phyloP scores from a whole-genome alignment of 257 asterid genomes.

The Verbascum thapsus region DNA sequence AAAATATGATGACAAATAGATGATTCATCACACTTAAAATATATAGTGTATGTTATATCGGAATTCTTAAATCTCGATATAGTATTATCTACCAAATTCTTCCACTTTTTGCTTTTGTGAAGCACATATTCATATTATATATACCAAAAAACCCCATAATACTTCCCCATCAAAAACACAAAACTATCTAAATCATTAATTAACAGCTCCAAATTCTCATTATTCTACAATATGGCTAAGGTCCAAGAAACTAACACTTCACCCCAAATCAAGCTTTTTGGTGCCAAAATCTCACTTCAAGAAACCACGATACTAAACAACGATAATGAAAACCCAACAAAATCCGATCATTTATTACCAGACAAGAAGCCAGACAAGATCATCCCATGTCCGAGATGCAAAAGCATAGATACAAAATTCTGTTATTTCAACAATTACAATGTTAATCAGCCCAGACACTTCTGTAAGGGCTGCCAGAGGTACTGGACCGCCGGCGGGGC shows the following conservation, averaged over 20 bases:
- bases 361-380: conserved; percentile 77
- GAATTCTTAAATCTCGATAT: no score
- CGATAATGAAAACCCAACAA: conserved; percentile 23
- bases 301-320: conserved; percentile 29
- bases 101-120: conserved; percentile 33
- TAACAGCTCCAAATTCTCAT: background rate
- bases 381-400: conserved; percentile 84
- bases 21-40: no score
- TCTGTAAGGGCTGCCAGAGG: conserved; percentile 80
- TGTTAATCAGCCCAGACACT: conserved; percentile 88
- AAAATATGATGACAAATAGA: no score
- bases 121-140: conserved; percentile 35
- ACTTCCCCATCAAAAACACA: conserved; percentile 36
- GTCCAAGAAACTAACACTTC: conserved; percentile 38
- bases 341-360: conserved; percentile 6
- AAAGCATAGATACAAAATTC: conserved; percentile 82
- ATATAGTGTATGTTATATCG: no score
- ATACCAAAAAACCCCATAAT: conserved; percentile 4
- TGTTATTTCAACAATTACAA: conserved; percentile 87
- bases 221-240: conserved; percentile 45
- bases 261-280: conserved; percentile 69
- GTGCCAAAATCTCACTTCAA: conserved; percentile 56
- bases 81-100: no score
- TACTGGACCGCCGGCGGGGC: conserved; percentile 96
- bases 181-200: background rate